phyloP scores from a whole-genome alignment of 1,139 yeast genomes.

The Kodamaea fungicola region DNA sequence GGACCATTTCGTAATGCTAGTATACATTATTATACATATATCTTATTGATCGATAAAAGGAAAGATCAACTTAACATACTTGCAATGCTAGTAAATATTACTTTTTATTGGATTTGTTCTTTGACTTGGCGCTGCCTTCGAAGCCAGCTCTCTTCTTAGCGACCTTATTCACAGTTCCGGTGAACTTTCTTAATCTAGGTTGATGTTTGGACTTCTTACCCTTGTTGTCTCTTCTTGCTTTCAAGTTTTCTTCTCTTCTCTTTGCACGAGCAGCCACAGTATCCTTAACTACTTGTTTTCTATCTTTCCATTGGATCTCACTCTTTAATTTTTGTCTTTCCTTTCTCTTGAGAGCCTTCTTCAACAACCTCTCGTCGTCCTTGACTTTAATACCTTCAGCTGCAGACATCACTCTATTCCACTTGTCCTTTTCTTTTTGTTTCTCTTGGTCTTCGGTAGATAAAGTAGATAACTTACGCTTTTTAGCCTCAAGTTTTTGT shows the following conservation, averaged over 20 bases:
- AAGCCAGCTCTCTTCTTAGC: slow-evolving; percentile 56
- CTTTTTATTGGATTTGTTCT: slow-evolving; percentile 15
- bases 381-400: slow-evolving; percentile 87
- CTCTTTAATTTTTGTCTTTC: slow-evolving; percentile 78
- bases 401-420: slow-evolving; percentile 81
- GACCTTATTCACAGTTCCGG: slow-evolving; percentile 47
- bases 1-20: background rate
- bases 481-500: slow-evolving; percentile 68
- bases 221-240: slow-evolving; percentile 75
- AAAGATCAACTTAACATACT: too few relatives aligned
- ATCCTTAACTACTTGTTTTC: slow-evolving; percentile 74
- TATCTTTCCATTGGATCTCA: slow-evolving; percentile 82
- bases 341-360: slow-evolving; percentile 80
- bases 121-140: slow-evolving; percentile 49
- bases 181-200: slow-evolving; percentile 65
- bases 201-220: slow-evolving; percentile 69
- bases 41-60: too few relatives aligned
- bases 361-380: slow-evolving; percentile 85
- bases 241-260: slow-evolving; percentile 86
- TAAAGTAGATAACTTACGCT: slow-evolving; percentile 56
- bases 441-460: slow-evolving; percentile 62
- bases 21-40: slow-evolving; percentile 3
- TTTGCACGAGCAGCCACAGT: slow-evolving; percentile 72
- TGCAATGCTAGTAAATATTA: too few relatives aligned
- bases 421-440: slow-evolving; percentile 67